Evolutionary conservation across 768 basidiomycete genomes (phyloP), one percentile per base, ranked within the genome.

Genomic region (Leccinum subtestaceum): DNA sequence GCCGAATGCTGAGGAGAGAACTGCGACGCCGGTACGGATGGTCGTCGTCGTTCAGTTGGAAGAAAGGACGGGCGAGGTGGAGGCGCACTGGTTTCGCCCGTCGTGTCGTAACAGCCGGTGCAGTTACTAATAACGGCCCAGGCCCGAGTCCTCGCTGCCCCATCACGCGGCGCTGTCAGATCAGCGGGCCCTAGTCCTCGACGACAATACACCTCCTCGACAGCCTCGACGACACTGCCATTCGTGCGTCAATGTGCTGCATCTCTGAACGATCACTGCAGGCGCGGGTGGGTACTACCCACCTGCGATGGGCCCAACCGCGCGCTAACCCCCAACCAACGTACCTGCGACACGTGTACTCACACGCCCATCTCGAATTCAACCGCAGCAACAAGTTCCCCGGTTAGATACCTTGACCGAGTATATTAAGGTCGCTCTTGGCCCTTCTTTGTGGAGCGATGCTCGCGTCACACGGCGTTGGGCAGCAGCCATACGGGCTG

Each of bases 31-130:
- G 52, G 55, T 60, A 53, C 48, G 27, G 65, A 62, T 64, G 57
- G 62, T 65, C 48, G 71, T 60, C 45, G 70, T 60, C 45, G 70
- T 61, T 56, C 36, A 57, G 56, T 50, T 61, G 51, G 43, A 67
- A 63, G 63, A 63, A 67, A 59, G 60, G 63, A 61, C 23, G 59
- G 45, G 40, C 40, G 56, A 36, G 32, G 51, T 54, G 43, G 48
- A 53, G 56, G 57, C 52, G 71, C 71, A 74, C 72, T 68, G 73
- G 73, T 72, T 72, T 72, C 53, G 64, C 59, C 47, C 59, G 65
- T 60, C 54, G 63, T 73, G 66, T 73, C 72, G 72, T 73, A 74
- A 74, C 62, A 34, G 52, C 57, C 57, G 61, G 67, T 31, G 53
- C 58, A 23, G 62, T 74, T 65, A 67, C 71, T 70, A 68, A 63